Percentiles rank a stretch among this genome's conserved stretches.
These are phyloP conservation scores for Globisporangium yorkense DNA, from an alignment of 352 stramenopile species.

Conservation along the genomic window DNA sequence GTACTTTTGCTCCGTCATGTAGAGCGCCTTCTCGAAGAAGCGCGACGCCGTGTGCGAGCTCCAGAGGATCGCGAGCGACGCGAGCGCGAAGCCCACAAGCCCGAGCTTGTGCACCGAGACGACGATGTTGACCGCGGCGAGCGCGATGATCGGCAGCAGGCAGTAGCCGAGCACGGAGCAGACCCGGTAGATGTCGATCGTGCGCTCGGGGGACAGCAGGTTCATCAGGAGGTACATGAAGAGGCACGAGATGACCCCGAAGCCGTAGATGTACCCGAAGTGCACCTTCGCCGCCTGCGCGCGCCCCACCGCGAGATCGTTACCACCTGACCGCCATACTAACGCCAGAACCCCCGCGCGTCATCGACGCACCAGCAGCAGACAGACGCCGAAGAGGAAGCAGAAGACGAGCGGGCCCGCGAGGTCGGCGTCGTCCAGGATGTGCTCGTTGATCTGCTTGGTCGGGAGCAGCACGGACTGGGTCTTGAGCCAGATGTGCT, in stretches of 20 bases:
- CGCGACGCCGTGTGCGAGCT: slow-evolving; percentile 92
- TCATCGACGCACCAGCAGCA: slow-evolving; percentile 75
- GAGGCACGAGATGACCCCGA: slow-evolving; percentile 95
- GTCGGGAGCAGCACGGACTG: slow-evolving; percentile 93
- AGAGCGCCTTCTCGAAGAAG: slow-evolving; percentile 94
- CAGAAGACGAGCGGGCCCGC: slow-evolving; percentile 94
- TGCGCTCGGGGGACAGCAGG: slow-evolving; percentile 84
- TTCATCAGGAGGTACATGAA: slow-evolving; percentile 96
- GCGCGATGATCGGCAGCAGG: slow-evolving; percentile 93
- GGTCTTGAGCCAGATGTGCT: slow-evolving; percentile 97
- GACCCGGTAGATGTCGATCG: slow-evolving; percentile 92
- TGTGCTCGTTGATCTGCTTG: slow-evolving; percentile 84
- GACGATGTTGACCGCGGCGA: slow-evolving; percentile 93
- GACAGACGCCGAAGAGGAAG: slow-evolving; percentile 92
- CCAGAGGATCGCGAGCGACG: slow-evolving; percentile 89
- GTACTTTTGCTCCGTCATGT: slow-evolving; percentile 95
- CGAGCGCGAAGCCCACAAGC: slow-evolving; percentile 79
- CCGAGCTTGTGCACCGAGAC: slow-evolving; percentile 81
- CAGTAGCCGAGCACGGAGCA: slow-evolving; percentile 97
- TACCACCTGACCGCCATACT: background rate
- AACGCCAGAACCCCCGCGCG: too few relatives aligned
- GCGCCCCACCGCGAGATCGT: background rate
- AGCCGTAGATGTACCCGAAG: slow-evolving; percentile 99
- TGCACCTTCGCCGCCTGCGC: slow-evolving; percentile 89
- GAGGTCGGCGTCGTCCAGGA: slow-evolving; percentile 91